Evolutionary conservation across 139 green algal species (phyloP).

Genomic region (Klebsormidium nitens): DNA sequence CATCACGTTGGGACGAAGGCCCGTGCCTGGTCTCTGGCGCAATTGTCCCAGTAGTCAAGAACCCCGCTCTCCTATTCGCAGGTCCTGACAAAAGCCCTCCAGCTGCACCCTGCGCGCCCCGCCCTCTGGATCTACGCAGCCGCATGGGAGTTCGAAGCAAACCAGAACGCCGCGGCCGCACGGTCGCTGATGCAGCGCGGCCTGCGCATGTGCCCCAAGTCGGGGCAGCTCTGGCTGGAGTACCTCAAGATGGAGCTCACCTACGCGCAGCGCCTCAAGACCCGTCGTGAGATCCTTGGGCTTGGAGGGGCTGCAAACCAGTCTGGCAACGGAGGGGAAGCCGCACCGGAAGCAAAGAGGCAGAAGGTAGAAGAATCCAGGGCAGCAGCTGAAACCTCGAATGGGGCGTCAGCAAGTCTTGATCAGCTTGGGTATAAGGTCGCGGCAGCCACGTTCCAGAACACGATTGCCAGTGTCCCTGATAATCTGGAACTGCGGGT

Average conservation of each 20-base stretch:
- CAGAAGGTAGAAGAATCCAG: constrained; percentile 1
- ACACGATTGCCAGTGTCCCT: constrained; percentile 1
- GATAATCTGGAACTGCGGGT: background rate
- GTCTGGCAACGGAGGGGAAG: background rate
- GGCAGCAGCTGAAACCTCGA: constrained; percentile 1
- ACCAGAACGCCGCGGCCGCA: constrained; percentile 68
- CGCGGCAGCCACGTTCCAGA: constrained; percentile 11
- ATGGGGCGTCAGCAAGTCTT: background rate
- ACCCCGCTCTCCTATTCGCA: constrained; percentile 30
- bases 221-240: constrained; percentile 72
- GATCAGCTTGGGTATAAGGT: constrained; percentile 17
- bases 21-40: no score
- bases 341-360: background rate
- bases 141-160: constrained; percentile 78
- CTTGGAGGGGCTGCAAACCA: background rate
- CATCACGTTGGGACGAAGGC: no score
- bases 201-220: constrained; percentile 59
- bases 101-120: constrained; percentile 71
- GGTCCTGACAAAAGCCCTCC: constrained; percentile 70
- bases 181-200: constrained; percentile 88
- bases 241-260: constrained; percentile 74
- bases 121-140: constrained; percentile 84
- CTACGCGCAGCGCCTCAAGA: constrained; percentile 68
- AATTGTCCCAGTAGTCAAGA: no score
- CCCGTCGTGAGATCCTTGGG: constrained; percentile 63